These are phyloP conservation scores for Marasmius oreades DNA, from an alignment of 1,284 basidiomycete genomes.

Conservation along the genomic window DNA sequence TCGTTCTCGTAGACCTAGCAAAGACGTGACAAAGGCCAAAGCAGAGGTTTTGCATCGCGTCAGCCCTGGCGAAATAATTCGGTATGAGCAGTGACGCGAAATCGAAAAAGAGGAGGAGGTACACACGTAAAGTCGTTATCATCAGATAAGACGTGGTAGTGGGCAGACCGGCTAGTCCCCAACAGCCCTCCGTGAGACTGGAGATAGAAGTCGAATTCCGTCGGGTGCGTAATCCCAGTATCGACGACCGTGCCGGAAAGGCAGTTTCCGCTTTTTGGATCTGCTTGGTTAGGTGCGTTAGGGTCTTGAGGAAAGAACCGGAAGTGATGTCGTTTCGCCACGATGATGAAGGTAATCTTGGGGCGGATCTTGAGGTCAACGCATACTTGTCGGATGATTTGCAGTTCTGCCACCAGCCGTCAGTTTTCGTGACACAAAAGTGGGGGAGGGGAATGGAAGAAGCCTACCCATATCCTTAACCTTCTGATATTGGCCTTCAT, in stretches of 20 bases:
- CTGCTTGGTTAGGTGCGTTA: conserved; percentile 33
- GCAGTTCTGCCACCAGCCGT: conserved; percentile 44
- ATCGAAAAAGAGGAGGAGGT: conserved; percentile 12
- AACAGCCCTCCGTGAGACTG: conserved; percentile 36
- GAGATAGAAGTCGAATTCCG: conserved; percentile 79
- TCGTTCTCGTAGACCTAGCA: conserved; percentile 75
- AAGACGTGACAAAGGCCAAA: conserved; percentile 80
- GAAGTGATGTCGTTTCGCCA: conserved; percentile 75
- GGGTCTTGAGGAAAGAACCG: conserved; percentile 31
- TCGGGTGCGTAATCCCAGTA: conserved; percentile 63
- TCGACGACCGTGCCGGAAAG: conserved; percentile 75
- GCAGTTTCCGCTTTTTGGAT: conserved; percentile 68
- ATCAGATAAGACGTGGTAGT: not conserved
- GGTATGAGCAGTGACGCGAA: not conserved
- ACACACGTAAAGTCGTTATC: conserved; percentile 24
- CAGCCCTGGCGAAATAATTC: conserved; percentile 39
- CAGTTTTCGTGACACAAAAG: no score
- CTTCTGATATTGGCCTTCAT: conserved; percentile 72
- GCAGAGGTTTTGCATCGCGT: conserved; percentile 64
- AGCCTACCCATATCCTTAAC: conserved; percentile 55
- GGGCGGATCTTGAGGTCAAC: conserved; percentile 51
- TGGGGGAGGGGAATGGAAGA: no score
- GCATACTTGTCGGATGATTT: conserved; percentile 41
- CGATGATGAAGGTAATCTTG: conserved; percentile 70
- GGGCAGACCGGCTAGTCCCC: not conserved